Base-by-base conservation (phyloP, 768 basidiomycete species). In the Cyathus striatus region DNA sequence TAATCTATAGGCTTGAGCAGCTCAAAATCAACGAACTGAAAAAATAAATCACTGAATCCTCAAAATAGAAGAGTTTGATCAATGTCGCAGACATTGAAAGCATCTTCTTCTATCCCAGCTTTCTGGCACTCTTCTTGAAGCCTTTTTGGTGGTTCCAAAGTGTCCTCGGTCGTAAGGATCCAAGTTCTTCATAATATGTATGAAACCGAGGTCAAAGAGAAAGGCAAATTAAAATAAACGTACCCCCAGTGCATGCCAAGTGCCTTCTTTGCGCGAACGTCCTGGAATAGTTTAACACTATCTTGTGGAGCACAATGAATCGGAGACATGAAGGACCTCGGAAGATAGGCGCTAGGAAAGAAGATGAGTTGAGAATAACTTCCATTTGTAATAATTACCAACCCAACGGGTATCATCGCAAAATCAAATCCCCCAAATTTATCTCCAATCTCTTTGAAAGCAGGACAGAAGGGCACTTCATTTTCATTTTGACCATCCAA, bases 191-290 rank as follows among this genome's bases (percentile, higher is more conserved):
- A 40, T 4, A n/a, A 2, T 41, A 16, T 46, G 18, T 23, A 22
- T 26, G n/a, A 38, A 22, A 12, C 16, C 32, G 36, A 23, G 24
- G 33, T 20, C 32, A 34, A 18, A 13, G 27, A 16, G 18, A 34
- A 9, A 9, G 40, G n/a, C n/a, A n/a, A 23, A 26, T 20, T 32
- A 41, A 20, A 56, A 69, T 25, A n/a, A n/a, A n/a, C n/a, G n/a
- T 51, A 79, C 76, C 78, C 81, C 81, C 81, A 86, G 57, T 84
- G 84, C 73, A 86, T 85, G 0, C 75, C 83, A 5, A 86, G 52
- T 0, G 79, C 83, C 44, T 68, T 70, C 60, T 74, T 71, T 25
- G 82, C 77, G 36, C 64, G 64, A 30, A 83, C 63, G 53, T 87
- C 84, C 49, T 73, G 63, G 69, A 83, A 86, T 1, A 88, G 64